Conservation (phyloP, 164 flowering plant genomes). For the Platanus orientalis region DNA sequence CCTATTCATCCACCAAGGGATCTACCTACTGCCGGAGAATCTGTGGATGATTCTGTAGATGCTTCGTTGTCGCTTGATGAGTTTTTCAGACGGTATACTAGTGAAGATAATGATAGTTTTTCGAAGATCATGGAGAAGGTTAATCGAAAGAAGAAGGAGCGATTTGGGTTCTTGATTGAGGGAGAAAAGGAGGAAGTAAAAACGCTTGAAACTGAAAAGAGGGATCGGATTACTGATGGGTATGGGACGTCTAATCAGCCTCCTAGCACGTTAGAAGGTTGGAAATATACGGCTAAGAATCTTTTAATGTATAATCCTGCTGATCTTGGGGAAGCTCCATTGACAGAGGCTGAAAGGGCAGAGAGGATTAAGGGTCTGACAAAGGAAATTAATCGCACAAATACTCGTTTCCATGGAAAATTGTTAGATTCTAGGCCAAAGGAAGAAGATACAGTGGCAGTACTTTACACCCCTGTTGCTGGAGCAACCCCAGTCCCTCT, state of each 20-base stretch:
- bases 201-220: slow-evolving; percentile 39
- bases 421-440: slow-evolving; percentile 49
- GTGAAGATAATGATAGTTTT: slow-evolving; percentile 92
- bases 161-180: slow-evolving; percentile 48
- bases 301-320: slow-evolving; percentile 85
- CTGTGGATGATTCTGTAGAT: slow-evolving; percentile 23
- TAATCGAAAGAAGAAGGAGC: slow-evolving; percentile 82
- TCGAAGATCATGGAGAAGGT: slow-evolving; percentile 72
- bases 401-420: slow-evolving; percentile 78
- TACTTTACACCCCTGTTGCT: slow-evolving; percentile 68
- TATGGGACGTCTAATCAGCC: slow-evolving; percentile 95
- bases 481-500: slow-evolving; percentile 65
- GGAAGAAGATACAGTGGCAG: slow-evolving; percentile 68
- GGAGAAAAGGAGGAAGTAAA: slow-evolving; percentile 47
- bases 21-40: slow-evolving; percentile 12
- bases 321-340: slow-evolving; percentile 63
- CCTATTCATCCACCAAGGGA: slow-evolving; percentile 18
- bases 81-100: slow-evolving; percentile 80
- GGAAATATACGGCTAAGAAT: slow-evolving; percentile 86
- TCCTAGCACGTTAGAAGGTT: slow-evolving; percentile 63
- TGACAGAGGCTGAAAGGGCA: slow-evolving; percentile 70
- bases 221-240: slow-evolving; percentile 77
- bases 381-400: slow-evolving; percentile 55
- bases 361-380: slow-evolving; percentile 66
- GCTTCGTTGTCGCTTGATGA: slow-evolving; percentile 49